These are phyloP conservation scores for Lasiosphaeria ovina DNA, from an alignment of 495 filamentous ascomycete species.

Conservation along the genomic window DNA sequence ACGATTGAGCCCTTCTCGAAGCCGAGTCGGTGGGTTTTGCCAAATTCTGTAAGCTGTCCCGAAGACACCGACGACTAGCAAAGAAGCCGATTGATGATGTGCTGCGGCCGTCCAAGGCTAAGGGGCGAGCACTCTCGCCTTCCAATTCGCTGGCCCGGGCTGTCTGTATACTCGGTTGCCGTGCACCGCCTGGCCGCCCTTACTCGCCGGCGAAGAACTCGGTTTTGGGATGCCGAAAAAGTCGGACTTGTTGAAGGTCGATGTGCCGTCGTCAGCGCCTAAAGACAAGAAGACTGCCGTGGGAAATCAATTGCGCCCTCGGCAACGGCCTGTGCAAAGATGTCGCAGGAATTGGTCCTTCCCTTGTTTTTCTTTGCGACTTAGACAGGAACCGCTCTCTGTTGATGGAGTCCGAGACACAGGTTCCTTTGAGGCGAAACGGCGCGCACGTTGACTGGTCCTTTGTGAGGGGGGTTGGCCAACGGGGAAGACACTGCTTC, in stretches of 20 bases:
- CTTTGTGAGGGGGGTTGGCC: background rate
- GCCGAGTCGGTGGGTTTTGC: conserved; percentile 1
- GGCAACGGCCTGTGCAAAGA: background rate
- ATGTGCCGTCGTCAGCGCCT: background rate
- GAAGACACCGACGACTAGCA: background rate
- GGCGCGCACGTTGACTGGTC: conserved; percentile 10
- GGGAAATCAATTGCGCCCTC: background rate
- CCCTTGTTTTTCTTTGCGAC: conserved; percentile 2
- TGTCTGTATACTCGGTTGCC: too few relatives aligned
- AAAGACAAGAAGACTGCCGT: background rate
- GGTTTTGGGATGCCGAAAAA: background rate
- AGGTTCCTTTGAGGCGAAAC: conserved; percentile 5
- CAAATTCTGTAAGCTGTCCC: conserved; percentile 1
- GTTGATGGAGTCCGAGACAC: background rate
- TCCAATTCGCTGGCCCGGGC: too few relatives aligned
- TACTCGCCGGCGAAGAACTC: background rate
- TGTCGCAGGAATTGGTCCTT: background rate
- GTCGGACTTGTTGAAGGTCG: background rate
- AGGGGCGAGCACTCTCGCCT: background rate
- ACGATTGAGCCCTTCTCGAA: too few relatives aligned
- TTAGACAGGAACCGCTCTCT: conserved; percentile 3
- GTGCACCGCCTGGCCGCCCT: too few relatives aligned
- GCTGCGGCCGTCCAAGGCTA: too few relatives aligned
- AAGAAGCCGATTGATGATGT: background rate
- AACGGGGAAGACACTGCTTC: background rate